Evolutionary conservation across 208 protist species (phyloP).

Genomic region (Vickermania ingenoplastis): DNA sequence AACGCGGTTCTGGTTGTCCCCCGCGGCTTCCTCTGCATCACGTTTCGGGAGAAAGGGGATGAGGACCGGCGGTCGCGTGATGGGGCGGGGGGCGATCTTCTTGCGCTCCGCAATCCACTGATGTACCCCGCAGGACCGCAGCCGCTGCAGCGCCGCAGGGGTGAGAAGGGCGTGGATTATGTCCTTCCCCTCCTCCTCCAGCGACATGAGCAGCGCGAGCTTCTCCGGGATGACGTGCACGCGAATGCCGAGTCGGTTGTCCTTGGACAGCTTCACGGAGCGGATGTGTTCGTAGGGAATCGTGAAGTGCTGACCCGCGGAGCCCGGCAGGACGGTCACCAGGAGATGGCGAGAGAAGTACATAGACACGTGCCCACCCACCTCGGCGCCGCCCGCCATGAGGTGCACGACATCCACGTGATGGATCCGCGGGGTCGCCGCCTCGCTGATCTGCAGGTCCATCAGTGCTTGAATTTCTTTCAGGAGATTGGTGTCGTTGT

Average conservation of each 20-base stretch:
- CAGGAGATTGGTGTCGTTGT: conserved; percentile 66
- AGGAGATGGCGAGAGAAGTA: conserved; percentile 76
- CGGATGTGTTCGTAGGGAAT: conserved; percentile 82
- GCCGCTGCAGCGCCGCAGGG: conserved; percentile 39
- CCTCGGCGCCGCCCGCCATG: conserved; percentile 39
- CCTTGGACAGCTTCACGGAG: conserved; percentile 67
- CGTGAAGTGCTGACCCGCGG: conserved; percentile 55
- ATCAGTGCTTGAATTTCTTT: conserved; percentile 49
- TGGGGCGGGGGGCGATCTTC: not conserved
- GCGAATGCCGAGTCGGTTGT: conserved; percentile 59
- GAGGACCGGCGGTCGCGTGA: not conserved
- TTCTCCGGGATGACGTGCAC: conserved; percentile 51
- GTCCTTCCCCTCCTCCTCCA: conserved; percentile 20
- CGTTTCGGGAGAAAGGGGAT: no score
- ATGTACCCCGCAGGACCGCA: conserved; percentile 47
- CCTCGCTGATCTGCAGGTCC: conserved; percentile 59
- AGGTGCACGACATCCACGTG: conserved; percentile 13
- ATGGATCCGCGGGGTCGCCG: not conserved
- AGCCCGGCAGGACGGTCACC: conserved; percentile 46
- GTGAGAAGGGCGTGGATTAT: conserved; percentile 63
- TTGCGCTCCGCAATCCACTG: conserved; percentile 77
- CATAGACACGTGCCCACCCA: conserved; percentile 58
- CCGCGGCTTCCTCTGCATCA: no score
- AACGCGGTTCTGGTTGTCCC: no score
- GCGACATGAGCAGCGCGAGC: conserved; percentile 48